Base-by-base conservation (phyloP, 129 eudicot species). In the Smallanthus sonchifolius region DNA sequence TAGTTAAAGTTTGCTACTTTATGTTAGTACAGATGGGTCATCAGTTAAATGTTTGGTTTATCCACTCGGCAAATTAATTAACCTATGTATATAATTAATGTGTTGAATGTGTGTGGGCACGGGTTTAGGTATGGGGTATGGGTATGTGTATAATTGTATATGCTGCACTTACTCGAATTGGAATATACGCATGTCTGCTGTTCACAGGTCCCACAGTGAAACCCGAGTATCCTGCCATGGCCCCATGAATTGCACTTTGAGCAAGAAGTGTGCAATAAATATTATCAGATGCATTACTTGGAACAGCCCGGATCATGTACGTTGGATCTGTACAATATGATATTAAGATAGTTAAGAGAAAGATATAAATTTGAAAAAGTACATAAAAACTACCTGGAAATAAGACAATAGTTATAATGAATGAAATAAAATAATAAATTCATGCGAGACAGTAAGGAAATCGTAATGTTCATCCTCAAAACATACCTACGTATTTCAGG, bases 231-330 rank as follows among this genome's bases (percentile, higher is more conserved):
- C 97, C 97, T 36, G 97, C 97, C 97, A 91, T 91, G 75, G 97
- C 95, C 80, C 97, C 97, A 64, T 91, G 97, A 68, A 91, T 75
- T 59, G 95, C 97, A 81, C 89, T 88, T 37, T 91, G 97, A 67
- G 97, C 97, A 77, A 91, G 92, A 84, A 91, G 97, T 30, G 97
- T 91, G 73, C 97, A 91, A 79, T 91, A 91, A 24, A 91, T 88
- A 79, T 91, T 91, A 80, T 91, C 97, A 16, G 85, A 91, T 55
- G 92, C 95, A 70, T 88, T 91, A 81, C 97, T 91, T 59, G 97
- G 97, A 65, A 91, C 81, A 20, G 97, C 97, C 34, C 97, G 84
- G 71, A 91, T 91, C 97, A 91, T 91, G 86, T 91, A 91, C 30
- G 95, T 91, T 54, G 97, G 97, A 85, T 91, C 97, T 91, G 83